Conservation (phyloP, 2,329 filamentous ascomycete species). For the Diplodia corticola region DNA sequence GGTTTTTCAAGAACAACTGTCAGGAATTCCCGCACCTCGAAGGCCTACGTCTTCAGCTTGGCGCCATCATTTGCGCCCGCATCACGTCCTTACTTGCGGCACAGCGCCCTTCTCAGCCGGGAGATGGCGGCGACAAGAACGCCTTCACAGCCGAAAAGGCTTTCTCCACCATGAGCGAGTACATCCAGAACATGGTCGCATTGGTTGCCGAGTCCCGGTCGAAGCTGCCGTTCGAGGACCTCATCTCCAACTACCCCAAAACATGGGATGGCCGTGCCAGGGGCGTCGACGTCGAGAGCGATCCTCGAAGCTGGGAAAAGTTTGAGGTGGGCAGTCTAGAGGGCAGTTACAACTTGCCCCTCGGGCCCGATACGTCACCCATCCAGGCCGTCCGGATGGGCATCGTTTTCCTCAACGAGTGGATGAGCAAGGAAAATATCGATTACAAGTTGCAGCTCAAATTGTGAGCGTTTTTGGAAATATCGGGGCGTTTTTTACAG, state of each 20-base stretch:
- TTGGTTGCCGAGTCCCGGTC: slow-evolving; percentile 14
- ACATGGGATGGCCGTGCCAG: slow-evolving; percentile 35
- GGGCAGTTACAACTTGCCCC: slow-evolving; percentile 43
- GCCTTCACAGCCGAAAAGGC: background rate
- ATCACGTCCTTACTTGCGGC: slow-evolving; percentile 37
- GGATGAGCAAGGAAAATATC: slow-evolving; percentile 31
- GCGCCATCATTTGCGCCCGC: slow-evolving; percentile 41
- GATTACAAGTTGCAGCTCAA: slow-evolving; percentile 22
- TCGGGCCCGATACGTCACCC: slow-evolving; percentile 43
- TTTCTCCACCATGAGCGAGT: slow-evolving; percentile 12
- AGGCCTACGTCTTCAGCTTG: slow-evolving; percentile 45
- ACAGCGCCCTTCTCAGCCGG: slow-evolving; percentile 28
- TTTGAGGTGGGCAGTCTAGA: slow-evolving; percentile 38
- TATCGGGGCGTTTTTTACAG: background rate
- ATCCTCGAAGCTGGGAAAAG: slow-evolving; percentile 34
- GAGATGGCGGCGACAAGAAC: background rate
- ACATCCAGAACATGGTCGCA: slow-evolving; percentile 3
- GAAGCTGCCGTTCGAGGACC: slow-evolving; percentile 36
- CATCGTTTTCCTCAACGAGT: slow-evolving; percentile 45
- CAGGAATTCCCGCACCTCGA: slow-evolving; percentile 40
- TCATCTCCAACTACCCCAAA: slow-evolving; percentile 41
- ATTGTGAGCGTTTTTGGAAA: background rate
- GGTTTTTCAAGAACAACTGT: slow-evolving; percentile 32
- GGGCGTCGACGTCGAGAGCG: background rate
- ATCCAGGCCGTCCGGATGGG: slow-evolving; percentile 49